Conservation (phyloP, 768 basidiomycete species). For the Amanita muscaria region DNA sequence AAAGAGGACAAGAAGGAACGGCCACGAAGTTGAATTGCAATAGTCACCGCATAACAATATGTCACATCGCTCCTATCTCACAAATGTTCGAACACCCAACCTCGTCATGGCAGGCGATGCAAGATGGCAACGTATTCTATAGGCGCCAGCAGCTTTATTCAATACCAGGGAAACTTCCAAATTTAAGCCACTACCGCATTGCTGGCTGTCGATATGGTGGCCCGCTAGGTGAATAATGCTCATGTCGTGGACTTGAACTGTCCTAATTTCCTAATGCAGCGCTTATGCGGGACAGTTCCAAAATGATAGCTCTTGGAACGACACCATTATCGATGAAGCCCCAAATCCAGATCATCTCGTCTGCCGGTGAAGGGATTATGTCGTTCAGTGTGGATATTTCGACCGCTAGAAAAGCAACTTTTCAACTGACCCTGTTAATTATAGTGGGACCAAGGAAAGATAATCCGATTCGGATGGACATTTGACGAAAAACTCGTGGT, state of each 20-base stretch:
- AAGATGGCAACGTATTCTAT: slow-evolving; percentile 83
- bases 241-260: not conserved
- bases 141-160: slow-evolving; percentile 78
- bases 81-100: slow-evolving; percentile 68
- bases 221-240: slow-evolving; percentile 59
- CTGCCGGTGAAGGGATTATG: slow-evolving; percentile 67
- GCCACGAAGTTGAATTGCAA: too few species aligned
- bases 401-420: slow-evolving; percentile 5
- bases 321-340: slow-evolving; percentile 54
- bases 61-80: too few species aligned
- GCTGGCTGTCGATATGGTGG: slow-evolving; percentile 83
- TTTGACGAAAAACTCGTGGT: slow-evolving; percentile 74
- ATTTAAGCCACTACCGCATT: slow-evolving; percentile 70
- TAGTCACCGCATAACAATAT: too few species aligned
- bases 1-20: too few species aligned
- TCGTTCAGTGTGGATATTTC: slow-evolving; percentile 61
- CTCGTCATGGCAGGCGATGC: slow-evolving; percentile 85
- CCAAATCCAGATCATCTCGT: slow-evolving; percentile 83
- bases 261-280: slow-evolving; percentile 41
- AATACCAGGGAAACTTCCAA: slow-evolving; percentile 67
- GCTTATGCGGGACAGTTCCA: slow-evolving; percentile 77
- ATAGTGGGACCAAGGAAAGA: slow-evolving; percentile 87
- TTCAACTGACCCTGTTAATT: slow-evolving; percentile 12
- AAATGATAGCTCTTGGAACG: slow-evolving; percentile 64
- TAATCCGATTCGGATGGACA: slow-evolving; percentile 81